Evolutionary conservation across 768 basidiomycete genomes (phyloP), one percentile per base, ranked within the genome.

Genomic region (Mycena latifolia): DNA sequence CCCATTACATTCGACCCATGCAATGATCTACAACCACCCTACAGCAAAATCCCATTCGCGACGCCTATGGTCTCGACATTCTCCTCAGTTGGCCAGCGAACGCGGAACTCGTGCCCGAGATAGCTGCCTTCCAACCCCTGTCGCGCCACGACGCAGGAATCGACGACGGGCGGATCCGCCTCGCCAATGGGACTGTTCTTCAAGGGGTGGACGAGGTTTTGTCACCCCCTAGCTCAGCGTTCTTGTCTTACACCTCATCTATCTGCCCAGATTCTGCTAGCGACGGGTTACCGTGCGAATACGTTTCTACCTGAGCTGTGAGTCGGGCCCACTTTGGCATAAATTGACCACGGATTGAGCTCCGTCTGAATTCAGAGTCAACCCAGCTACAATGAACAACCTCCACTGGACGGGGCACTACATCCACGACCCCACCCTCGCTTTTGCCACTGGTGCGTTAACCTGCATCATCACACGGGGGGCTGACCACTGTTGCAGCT

Each of bases 351-450:
- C n/a, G n/a, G n/a, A n/a, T n/a, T n/a, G n/a, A n/a, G n/a, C n/a
- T n/a, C n/a, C n/a, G n/a, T n/a, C n/a, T n/a, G n/a, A n/a, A n/a
- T n/a, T 37, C 43, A 63, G 55, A 22, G 65, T 65, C 24, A 54
- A 62, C 17, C 61, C 61, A 9, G 33, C 2, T 9, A 48, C 61
- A 7, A 6, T 52, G 27, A 43, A 57, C 45, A 70, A 70, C 28
- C 62, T 70, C 20, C 64, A 73, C 48, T 73, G 72, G 72, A 72
- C 69, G 29, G 72, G 69, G 11, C 72, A 75, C 56, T 80, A 77
- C 65, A 76, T 79, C 27, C 72, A 71, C 5, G 78, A 80, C 51
- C 78, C 79, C 0, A 77, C 78, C 2, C 66, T 80, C 2, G 73
- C 75, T 1, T 77, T 77, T 55, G 57, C 60, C 3, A 47, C 24